Evolutionary conservation across 495 filamentous ascomycete genomes (phyloP).

Genomic region (Hapsidospora chrysogenum): DNA sequence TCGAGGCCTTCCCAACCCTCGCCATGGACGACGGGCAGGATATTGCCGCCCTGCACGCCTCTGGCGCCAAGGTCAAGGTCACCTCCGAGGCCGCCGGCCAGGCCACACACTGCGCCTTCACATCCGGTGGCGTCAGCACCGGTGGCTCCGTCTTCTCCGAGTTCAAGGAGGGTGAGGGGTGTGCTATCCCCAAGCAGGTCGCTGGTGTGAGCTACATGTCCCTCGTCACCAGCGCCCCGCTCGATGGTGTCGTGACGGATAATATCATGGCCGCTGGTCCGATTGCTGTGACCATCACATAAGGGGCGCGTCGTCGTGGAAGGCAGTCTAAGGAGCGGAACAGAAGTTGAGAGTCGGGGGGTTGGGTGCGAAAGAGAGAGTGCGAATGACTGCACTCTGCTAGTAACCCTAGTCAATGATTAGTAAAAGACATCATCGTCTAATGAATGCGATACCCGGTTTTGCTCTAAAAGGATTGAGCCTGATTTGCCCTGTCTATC

Average conservation of each 20-base stretch:
- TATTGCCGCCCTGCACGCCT: not conserved
- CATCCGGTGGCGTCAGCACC: slow-evolving; percentile 26
- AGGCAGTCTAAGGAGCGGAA: too few species aligned
- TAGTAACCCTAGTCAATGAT: too few species aligned
- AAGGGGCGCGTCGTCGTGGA: too few species aligned
- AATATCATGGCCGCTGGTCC: slow-evolving; percentile 35
- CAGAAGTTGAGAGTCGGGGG: too few species aligned
- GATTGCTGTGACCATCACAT: slow-evolving; percentile 32
- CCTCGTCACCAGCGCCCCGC: slow-evolving; percentile 25
- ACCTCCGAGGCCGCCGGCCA: not conserved
- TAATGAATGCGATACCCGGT: too few species aligned
- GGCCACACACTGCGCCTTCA: slow-evolving; percentile 38
- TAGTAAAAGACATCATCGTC: too few species aligned
- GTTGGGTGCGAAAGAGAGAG: too few species aligned
- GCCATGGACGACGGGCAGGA: not conserved
- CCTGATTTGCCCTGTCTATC: too few species aligned
- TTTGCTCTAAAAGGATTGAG: too few species aligned
- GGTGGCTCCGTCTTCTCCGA: slow-evolving; percentile 35
- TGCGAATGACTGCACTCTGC: too few species aligned
- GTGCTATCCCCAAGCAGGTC: slow-evolving; percentile 29
- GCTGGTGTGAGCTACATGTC: slow-evolving; percentile 39
- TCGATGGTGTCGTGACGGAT: slow-evolving; percentile 26
- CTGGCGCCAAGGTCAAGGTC: too few species aligned
- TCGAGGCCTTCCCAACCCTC: slow-evolving; percentile 39
- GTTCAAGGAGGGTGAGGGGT: slow-evolving; percentile 28